Evolutionary conservation across 768 basidiomycete genomes (phyloP).

Genomic region (Hygrophorus pudorinus): DNA sequence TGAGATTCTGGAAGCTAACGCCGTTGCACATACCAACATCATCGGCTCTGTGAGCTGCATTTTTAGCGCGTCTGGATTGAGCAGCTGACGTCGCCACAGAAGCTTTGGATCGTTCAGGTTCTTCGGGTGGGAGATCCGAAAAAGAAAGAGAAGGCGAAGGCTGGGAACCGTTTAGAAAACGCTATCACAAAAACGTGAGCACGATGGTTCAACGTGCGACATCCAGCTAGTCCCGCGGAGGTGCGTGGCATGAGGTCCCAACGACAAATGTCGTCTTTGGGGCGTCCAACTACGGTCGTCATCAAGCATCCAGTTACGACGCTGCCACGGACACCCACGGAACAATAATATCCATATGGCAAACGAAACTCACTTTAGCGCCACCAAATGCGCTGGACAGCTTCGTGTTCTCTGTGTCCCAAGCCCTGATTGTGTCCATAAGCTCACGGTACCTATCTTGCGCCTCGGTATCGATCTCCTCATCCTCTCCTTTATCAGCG

Average conservation of each 20-base stretch:
- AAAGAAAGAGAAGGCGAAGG: slow-evolving; percentile 35
- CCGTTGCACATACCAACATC: slow-evolving; percentile 61
- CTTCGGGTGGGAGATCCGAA: slow-evolving; percentile 48
- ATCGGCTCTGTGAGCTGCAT: slow-evolving; percentile 82
- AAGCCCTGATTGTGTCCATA: slow-evolving; percentile 59
- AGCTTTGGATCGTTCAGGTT: slow-evolving; percentile 51
- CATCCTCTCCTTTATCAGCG: slow-evolving; percentile 51
- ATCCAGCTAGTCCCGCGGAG: background rate
- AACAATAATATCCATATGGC: background rate
- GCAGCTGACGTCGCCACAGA: slow-evolving; percentile 65
- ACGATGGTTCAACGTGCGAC: slow-evolving; percentile 1
- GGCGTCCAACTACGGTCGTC: no score
- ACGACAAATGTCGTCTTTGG: no score
- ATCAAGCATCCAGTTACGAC: background rate
- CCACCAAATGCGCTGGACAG: slow-evolving; percentile 58
- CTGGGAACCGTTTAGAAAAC: slow-evolving; percentile 31
- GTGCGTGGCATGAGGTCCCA: no score
- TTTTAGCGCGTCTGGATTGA: slow-evolving; percentile 83
- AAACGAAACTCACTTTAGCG: slow-evolving; percentile 39
- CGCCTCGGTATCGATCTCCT: slow-evolving; percentile 56
- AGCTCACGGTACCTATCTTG: slow-evolving; percentile 69
- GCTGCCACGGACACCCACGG: no score
- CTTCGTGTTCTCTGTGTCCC: slow-evolving; percentile 75
- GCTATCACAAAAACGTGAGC: slow-evolving; percentile 21
- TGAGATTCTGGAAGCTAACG: slow-evolving; percentile 4